Conservation (phyloP, 495 filamentous ascomycete species). For the Viridothelium virens region DNA sequence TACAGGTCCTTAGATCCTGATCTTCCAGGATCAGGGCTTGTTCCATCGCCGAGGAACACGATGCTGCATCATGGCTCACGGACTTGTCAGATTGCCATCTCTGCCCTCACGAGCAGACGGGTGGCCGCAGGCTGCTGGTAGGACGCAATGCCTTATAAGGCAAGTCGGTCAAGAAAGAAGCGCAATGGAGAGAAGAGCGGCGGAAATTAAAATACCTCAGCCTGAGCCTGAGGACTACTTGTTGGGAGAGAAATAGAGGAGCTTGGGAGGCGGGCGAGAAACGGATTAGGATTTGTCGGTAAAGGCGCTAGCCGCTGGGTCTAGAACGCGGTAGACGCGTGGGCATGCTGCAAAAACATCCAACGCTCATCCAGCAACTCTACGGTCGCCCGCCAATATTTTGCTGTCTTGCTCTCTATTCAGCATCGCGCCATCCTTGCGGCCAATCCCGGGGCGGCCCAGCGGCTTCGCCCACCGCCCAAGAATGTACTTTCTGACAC, state of each 20-base stretch:
- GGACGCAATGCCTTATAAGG: not conserved
- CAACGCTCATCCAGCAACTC: slow-evolving; percentile 1
- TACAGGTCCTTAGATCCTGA: not conserved
- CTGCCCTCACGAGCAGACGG: not conserved
- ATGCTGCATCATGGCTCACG: not conserved
- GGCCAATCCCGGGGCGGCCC: slow-evolving; percentile 3
- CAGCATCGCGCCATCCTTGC: not conserved
- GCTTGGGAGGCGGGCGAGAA: not conserved
- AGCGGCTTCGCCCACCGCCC: not conserved
- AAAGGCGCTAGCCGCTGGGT: not conserved
- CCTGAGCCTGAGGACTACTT: no score
- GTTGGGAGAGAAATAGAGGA: not conserved
- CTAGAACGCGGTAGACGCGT: not conserved
- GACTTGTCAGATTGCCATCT: no score
- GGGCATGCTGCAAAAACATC: not conserved
- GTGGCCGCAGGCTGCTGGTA: not conserved
- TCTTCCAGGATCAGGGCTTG: not conserved
- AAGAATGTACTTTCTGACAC: slow-evolving; percentile 4
- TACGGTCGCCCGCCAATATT: slow-evolving; percentile 1
- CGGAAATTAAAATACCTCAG: not conserved
- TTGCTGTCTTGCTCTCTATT: not conserved
- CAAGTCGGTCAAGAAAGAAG: not conserved
- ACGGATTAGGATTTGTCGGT: not conserved
- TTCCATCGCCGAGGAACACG: not conserved
- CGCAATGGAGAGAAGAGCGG: not conserved